phyloP scores from a whole-genome alignment of 2,329 filamentous ascomycete species.

The Arachnomyces sp. region DNA sequence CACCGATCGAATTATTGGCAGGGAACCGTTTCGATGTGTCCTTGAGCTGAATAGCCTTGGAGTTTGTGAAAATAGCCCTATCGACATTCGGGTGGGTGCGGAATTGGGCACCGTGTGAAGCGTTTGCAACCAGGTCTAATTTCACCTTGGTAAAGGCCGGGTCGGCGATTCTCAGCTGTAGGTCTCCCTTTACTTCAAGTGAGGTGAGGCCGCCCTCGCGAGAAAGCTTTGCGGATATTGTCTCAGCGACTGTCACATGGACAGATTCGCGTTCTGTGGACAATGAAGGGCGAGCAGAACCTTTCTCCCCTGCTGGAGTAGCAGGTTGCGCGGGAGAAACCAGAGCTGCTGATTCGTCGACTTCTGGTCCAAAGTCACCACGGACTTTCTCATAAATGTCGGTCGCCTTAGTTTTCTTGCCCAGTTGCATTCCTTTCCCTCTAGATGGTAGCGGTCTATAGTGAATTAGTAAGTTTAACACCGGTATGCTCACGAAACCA shows the following conservation, averaged over 20 bases:
- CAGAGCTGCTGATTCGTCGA: conserved; percentile 64
- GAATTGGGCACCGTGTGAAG: conserved; percentile 81
- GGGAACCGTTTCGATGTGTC: conserved; percentile 86
- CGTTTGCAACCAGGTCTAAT: conserved; percentile 66
- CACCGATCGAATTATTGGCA: conserved; percentile 85
- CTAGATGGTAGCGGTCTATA: conserved; percentile 55
- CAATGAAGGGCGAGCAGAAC: conserved; percentile 53
- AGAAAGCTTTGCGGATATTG: conserved; percentile 82
- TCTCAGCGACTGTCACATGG: conserved; percentile 78
- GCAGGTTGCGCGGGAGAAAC: conserved; percentile 52
- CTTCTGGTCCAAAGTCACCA: conserved; percentile 80
- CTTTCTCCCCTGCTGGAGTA: conserved; percentile 45
- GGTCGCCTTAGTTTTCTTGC: conserved; percentile 96
- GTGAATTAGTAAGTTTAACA: conserved; percentile 32
- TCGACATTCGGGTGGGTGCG: conserved; percentile 96
- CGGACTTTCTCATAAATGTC: conserved; percentile 96
- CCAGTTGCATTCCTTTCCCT: conserved; percentile 97
- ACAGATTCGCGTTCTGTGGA: conserved; percentile 75
- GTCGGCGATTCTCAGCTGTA: conserved; percentile 85
- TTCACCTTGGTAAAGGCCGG: conserved; percentile 85
- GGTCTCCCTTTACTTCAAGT: conserved; percentile 82
- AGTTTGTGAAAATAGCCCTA: conserved; percentile 73
- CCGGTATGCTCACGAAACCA: background rate
- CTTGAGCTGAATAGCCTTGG: conserved; percentile 81
- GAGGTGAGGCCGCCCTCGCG: conserved; percentile 81